Conservation (phyloP, 2,329 filamentous ascomycete species). For the Colletotrichum sp. region DNA sequence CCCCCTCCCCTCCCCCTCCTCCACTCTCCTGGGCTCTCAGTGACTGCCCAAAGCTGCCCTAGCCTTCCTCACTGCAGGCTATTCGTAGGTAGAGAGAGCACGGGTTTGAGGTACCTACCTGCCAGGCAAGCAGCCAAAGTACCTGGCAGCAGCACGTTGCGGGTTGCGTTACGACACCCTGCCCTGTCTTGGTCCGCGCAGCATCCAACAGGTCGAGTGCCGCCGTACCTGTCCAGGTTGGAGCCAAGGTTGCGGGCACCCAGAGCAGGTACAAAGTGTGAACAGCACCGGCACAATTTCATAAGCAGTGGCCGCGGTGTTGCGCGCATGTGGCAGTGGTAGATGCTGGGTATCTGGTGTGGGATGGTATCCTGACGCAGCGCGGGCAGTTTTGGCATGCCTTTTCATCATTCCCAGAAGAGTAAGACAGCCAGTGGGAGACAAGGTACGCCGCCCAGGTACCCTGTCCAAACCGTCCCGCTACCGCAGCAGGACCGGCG, state of each 20-base stretch:
- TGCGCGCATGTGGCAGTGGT: not conserved
- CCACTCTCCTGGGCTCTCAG: not conserved
- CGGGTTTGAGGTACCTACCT: not conserved
- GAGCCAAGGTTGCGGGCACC: conserved; percentile 10
- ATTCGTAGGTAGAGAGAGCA: not conserved
- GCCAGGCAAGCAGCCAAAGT: not conserved
- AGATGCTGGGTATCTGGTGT: not conserved
- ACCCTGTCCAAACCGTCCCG: conserved; percentile 11
- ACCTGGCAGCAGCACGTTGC: not conserved
- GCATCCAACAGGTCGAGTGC: conserved; percentile 4
- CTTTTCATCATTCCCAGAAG: not conserved
- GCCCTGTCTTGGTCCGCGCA: conserved; percentile 9
- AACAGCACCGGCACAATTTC: not conserved
- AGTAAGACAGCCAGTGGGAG: conserved; percentile 6
- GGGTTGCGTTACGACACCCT: not conserved
- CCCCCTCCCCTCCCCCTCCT: not conserved
- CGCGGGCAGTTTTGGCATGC: not conserved
- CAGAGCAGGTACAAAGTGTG: not conserved
- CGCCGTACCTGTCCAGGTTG: conserved; percentile 17
- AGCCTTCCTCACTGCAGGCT: not conserved
- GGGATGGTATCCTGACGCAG: not conserved
- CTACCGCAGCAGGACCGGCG: not conserved
- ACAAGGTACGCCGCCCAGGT: not conserved
- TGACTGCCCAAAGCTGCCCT: not conserved
- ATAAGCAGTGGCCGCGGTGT: not conserved